Conservation (phyloP, 495 filamentous ascomycete genomes). For the Evernia prunastri region DNA sequence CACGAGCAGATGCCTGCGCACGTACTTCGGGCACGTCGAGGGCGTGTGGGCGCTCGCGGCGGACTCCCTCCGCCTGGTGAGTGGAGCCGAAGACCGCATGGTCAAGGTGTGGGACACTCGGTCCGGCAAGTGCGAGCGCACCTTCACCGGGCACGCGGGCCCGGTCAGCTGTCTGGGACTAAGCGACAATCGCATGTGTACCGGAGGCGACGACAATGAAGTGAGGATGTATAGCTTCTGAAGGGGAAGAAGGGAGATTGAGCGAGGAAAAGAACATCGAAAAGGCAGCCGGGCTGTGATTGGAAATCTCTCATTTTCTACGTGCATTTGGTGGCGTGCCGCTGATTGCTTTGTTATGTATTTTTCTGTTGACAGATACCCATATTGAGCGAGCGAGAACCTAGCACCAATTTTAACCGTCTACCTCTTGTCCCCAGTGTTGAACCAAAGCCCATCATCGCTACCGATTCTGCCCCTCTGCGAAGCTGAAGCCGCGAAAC, state of each 20-base stretch:
- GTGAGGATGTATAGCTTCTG: slow-evolving; percentile 78
- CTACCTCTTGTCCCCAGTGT: too few species aligned
- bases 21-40: slow-evolving; percentile 93
- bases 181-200: slow-evolving; percentile 79
- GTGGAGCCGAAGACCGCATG: slow-evolving; percentile 86
- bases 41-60: slow-evolving; percentile 93
- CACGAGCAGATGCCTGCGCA: slow-evolving; percentile 73
- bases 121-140: slow-evolving; percentile 83
- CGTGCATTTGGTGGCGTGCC: not conserved
- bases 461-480: too few species aligned
- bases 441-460: too few species aligned
- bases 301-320: not conserved
- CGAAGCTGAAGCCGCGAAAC: too few species aligned
- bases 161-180: slow-evolving; percentile 91
- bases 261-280: not conserved
- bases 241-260: not conserved
- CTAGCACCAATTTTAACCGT: too few species aligned
- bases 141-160: slow-evolving; percentile 79
- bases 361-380: not conserved
- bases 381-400: not conserved
- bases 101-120: slow-evolving; percentile 95
- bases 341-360: too few species aligned
- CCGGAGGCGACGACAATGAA: slow-evolving; percentile 87
- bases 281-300: not conserved
- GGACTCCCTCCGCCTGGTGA: slow-evolving; percentile 82